phyloP scores from a whole-genome alignment of 805 yeast species.

The Cyberlindnera veronae region DNA sequence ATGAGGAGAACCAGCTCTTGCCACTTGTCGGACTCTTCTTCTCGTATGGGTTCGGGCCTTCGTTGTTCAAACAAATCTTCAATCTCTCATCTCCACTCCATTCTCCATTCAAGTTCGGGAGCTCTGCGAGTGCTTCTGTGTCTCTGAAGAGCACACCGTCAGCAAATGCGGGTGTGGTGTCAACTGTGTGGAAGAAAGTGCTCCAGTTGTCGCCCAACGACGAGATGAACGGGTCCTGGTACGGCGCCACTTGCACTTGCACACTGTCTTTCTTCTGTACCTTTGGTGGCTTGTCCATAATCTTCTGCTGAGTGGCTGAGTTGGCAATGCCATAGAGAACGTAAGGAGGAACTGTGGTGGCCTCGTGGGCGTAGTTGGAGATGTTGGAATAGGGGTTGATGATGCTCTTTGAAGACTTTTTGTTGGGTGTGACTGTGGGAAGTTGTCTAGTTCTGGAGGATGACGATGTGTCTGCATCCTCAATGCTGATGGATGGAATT shows the following conservation, averaged over 20 bases:
- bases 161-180: slow-evolving; percentile 38
- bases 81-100: slow-evolving; percentile 77
- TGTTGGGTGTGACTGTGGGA: slow-evolving; percentile 2
- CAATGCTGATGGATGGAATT: background rate
- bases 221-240: slow-evolving; percentile 33
- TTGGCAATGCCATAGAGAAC: slow-evolving; percentile 51
- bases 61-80: slow-evolving; percentile 44
- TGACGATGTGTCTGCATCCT: background rate
- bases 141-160: slow-evolving; percentile 24
- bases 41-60: slow-evolving; percentile 15
- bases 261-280: slow-evolving; percentile 8
- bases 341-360: slow-evolving; percentile 57
- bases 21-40: background rate
- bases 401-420: background rate
- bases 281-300: slow-evolving; percentile 5
- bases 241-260: background rate
- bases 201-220: slow-evolving; percentile 48
- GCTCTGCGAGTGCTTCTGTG: slow-evolving; percentile 25
- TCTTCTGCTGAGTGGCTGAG: slow-evolving; percentile 24
- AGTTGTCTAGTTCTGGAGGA: slow-evolving; percentile 1
- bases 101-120: slow-evolving; percentile 43
- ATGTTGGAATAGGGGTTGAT: slow-evolving; percentile 21
- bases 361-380: slow-evolving; percentile 35
- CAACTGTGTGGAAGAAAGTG: slow-evolving; percentile 44
- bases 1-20: slow-evolving; percentile 7